phyloP scores from a whole-genome alignment of 2,329 filamentous ascomycete species.

The Diaporthe caulivora region DNA sequence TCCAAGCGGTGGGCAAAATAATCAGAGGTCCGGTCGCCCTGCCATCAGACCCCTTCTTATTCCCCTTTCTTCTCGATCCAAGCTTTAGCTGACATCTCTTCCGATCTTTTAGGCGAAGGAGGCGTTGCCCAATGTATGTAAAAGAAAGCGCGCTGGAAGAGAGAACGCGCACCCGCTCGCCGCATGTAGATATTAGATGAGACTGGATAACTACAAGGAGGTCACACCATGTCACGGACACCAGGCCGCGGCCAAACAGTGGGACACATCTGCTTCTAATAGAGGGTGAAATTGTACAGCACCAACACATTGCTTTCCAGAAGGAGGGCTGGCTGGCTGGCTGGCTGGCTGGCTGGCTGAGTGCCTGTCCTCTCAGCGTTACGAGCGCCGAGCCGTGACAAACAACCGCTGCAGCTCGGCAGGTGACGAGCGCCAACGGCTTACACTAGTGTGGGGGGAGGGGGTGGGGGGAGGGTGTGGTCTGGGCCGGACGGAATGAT shows the following conservation, averaged over 20 bases:
- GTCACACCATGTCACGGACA: slow-evolving; percentile 2
- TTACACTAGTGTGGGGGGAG: slow-evolving; percentile 25
- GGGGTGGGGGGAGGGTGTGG: not conserved
- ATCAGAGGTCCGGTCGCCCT: slow-evolving; percentile 44
- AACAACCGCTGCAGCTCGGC: not conserved
- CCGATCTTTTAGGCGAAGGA: slow-evolving; percentile 43
- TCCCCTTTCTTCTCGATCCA: no score
- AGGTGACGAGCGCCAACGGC: slow-evolving; percentile 15
- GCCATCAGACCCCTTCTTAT: no score
- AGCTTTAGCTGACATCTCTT: slow-evolving; percentile 4
- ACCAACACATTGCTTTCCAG: not conserved
- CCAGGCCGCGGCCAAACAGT: not conserved
- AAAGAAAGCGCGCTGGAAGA: not conserved
- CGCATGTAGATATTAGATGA: slow-evolving; percentile 21
- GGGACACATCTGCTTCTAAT: not conserved
- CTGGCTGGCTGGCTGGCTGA: not conserved
- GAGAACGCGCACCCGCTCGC: not conserved
- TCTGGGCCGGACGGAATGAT: not conserved
- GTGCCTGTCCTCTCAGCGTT: slow-evolving; percentile 8
- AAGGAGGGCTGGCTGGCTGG: no score
- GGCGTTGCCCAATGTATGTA: slow-evolving; percentile 46
- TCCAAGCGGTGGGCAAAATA: slow-evolving; percentile 47
- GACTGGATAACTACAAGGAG: slow-evolving; percentile 12
- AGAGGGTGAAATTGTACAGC: not conserved
- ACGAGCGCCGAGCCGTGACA: slow-evolving; percentile 4